A percentile compares a stretch with the other conserved stretches of the same genome.
phyloP scores from a whole-genome alignment of 495 filamentous ascomycete genomes.

The Aspergillus indologenus region DNA sequence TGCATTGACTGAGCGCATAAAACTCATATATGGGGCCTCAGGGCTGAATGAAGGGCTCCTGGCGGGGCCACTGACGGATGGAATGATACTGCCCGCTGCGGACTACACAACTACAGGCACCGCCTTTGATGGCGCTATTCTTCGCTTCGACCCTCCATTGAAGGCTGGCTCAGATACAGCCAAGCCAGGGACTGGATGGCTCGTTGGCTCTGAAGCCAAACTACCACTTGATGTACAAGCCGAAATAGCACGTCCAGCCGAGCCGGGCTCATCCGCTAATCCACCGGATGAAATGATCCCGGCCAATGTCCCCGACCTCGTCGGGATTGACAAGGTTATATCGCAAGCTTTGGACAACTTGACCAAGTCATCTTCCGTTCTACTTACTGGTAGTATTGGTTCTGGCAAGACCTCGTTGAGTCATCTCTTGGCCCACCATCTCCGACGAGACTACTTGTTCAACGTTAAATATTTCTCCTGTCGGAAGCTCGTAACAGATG shows the following conservation, averaged over 20 bases:
- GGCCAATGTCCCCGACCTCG: conserved; percentile 56
- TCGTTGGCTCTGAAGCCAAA: conserved; percentile 70
- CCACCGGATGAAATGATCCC: conserved; percentile 54
- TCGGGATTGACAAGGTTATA: conserved; percentile 79
- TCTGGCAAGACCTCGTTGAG: conserved; percentile 81
- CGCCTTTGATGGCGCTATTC: conserved; percentile 63
- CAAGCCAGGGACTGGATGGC: conserved; percentile 63
- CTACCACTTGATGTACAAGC: conserved; percentile 68
- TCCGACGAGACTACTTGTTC: conserved; percentile 65
- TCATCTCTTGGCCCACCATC: conserved; percentile 59
- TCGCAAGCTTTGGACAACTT: conserved; percentile 67
- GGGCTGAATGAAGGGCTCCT: conserved; percentile 55
- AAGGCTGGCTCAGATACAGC: conserved; percentile 39
- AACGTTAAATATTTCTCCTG: conserved; percentile 81
- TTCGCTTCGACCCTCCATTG: conserved; percentile 66
- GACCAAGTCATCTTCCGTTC: conserved; percentile 79
- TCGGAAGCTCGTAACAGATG: conserved; percentile 78
- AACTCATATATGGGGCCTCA: conserved; percentile 42
- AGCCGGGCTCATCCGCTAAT: conserved; percentile 42
- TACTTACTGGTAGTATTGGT: conserved; percentile 84
- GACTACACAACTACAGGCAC: conserved; percentile 38
- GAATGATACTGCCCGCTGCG: conserved; percentile 63
- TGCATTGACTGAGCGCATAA: conserved; percentile 56
- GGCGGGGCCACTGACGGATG: conserved; percentile 86
- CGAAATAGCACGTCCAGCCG: conserved; percentile 59